Conservation (phyloP, 2,329 filamentous ascomycete species). For the Ustilaginoidea virens region DNA sequence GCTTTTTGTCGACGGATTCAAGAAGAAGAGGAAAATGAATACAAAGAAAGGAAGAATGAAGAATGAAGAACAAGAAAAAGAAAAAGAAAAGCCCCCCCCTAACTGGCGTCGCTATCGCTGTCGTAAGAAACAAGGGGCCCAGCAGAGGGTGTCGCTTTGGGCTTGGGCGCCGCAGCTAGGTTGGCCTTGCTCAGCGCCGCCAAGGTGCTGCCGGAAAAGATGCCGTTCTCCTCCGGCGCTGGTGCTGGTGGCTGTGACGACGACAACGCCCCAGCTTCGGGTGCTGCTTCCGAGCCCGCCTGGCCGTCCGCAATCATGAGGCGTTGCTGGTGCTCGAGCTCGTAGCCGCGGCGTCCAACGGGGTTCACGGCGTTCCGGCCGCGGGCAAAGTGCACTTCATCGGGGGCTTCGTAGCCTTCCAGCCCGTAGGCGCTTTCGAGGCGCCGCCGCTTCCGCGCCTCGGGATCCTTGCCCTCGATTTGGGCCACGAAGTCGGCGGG, state of each 20-base stretch:
- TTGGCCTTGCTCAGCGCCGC: constrained; percentile 54
- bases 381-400: constrained; percentile 82
- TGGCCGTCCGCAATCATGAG: constrained; percentile 43
- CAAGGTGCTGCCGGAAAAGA: constrained; percentile 71
- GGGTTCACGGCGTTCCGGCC: constrained; percentile 54
- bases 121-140: constrained; percentile 79
- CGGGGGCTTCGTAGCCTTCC: constrained; percentile 83
- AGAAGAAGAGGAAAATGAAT: too few relatives aligned
- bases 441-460: constrained; percentile 74
- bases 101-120: constrained; percentile 66
- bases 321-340: constrained; percentile 46
- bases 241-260: constrained; percentile 15
- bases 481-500: constrained; percentile 86
- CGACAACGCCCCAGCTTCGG: constrained; percentile 15
- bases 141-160: constrained; percentile 33
- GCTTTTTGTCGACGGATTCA: too few relatives aligned
- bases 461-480: constrained; percentile 80
- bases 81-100: constrained; percentile 7
- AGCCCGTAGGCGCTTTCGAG: constrained; percentile 81
- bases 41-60: constrained; percentile 6
- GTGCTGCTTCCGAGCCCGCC: constrained; percentile 15
- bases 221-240: constrained; percentile 36
- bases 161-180: constrained; percentile 37
- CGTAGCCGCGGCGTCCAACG: constrained; percentile 39
- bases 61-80: constrained; percentile 6